phyloP scores from a whole-genome alignment of 495 filamentous ascomycete species.

The Pyrenopolyporus hunteri region DNA sequence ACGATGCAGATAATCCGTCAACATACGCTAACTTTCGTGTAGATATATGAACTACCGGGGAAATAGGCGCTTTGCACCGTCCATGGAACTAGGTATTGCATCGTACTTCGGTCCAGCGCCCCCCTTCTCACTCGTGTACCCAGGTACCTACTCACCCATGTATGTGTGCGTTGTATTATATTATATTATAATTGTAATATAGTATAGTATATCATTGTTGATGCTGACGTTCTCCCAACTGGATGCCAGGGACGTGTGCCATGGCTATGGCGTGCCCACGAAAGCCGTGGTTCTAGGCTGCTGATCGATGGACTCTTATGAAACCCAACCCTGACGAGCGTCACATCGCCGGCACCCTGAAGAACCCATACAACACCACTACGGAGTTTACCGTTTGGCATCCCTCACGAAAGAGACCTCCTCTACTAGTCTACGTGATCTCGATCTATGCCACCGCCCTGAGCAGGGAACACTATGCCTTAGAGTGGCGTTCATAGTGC shows the following conservation, averaged over 20 bases:
- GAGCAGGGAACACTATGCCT: slow-evolving; percentile 2
- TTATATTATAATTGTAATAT: not conserved
- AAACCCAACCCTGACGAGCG: slow-evolving; percentile 27
- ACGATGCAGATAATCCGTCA: slow-evolving; percentile 32
- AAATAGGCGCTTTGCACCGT: slow-evolving; percentile 21
- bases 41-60: slow-evolving; percentile 27
- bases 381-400: slow-evolving; percentile 1
- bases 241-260: slow-evolving; percentile 34
- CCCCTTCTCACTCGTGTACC: slow-evolving; percentile 8
- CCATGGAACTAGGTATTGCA: slow-evolving; percentile 5
- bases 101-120: slow-evolving; percentile 26
- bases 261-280: slow-evolving; percentile 24
- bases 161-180: slow-evolving; percentile 5
- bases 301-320: slow-evolving; percentile 25
- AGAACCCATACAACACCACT: slow-evolving; percentile 5
- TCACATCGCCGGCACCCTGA: slow-evolving; percentile 28
- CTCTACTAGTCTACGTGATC: slow-evolving; percentile 18
- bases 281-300: slow-evolving; percentile 34
- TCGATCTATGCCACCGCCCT: slow-evolving; percentile 9
- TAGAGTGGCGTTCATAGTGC: slow-evolving; percentile 2
- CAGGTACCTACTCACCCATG: not conserved
- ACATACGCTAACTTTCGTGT: slow-evolving; percentile 28
- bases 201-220: no score
- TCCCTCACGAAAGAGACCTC: slow-evolving; percentile 12
- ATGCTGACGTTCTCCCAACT: no score